Conservation (phyloP, 225 moss, liverwort and hornwort species). For the Pleurozium schreberi region DNA sequence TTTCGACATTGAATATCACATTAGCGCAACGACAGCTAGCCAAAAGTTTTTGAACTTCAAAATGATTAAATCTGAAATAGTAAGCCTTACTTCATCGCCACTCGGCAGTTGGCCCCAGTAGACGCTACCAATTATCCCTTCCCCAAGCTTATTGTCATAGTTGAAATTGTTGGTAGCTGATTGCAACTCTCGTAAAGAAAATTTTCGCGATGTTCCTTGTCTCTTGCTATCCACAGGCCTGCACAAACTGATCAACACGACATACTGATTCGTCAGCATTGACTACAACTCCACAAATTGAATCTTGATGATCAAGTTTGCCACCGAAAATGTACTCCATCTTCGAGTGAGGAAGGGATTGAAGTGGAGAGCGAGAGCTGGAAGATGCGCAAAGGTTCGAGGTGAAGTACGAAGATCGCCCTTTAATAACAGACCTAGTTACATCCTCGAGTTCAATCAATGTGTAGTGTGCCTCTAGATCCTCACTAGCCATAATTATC, state of each 20-base stretch:
- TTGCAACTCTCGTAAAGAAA: constrained; percentile 85
- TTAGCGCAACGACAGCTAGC: neutral
- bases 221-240: constrained; percentile 52
- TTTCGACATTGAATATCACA: neutral
- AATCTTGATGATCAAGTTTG: neutral
- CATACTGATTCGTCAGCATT: neutral
- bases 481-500: neutral
- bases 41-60: neutral
- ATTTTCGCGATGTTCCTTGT: constrained; percentile 75
- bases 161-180: constrained; percentile 98
- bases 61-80: neutral
- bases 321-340: neutral
- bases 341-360: neutral
- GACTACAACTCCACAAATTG: neutral
- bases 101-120: constrained; percentile 92
- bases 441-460: neutral
- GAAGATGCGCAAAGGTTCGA: neutral
- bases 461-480: neutral
- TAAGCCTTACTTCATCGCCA: constrained; percentile 68
- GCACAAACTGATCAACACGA: constrained; percentile 16
- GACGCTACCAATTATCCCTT: constrained; percentile 83
- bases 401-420: neutral
- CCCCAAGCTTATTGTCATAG: constrained; percentile 95
- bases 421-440: neutral
- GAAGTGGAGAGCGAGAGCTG: neutral